phyloP scores from a whole-genome alignment of 352 stramenopile species.

The Phytopythium boreale region DNA sequence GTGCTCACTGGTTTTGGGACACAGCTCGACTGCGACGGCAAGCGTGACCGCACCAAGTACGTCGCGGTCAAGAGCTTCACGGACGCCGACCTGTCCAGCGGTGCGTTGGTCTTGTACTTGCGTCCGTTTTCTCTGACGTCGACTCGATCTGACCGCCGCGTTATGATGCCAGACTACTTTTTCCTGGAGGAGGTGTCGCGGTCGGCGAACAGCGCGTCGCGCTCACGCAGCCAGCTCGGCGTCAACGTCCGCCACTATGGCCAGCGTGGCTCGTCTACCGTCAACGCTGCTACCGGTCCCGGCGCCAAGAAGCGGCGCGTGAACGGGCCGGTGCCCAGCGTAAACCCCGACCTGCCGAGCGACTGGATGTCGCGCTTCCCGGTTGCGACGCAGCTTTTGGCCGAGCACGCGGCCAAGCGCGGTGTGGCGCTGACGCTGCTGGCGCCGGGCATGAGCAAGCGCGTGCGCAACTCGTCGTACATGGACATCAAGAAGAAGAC shows the following conservation, averaged over 20 bases:
- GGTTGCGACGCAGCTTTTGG: conserved; percentile 61
- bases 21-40: conserved; percentile 77
- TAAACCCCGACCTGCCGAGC: conserved; percentile 61
- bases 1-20: not conserved
- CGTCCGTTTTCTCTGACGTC: not conserved
- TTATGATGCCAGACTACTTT: conserved; percentile 51
- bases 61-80: conserved; percentile 68
- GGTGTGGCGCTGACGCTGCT: conserved; percentile 68
- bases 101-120: conserved; percentile 17
- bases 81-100: conserved; percentile 75
- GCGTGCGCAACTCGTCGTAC: conserved; percentile 66
- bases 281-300: conserved; percentile 1
- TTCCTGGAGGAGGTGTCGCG: conserved; percentile 71
- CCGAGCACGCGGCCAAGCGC: conserved; percentile 62
- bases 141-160: not conserved
- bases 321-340: conserved; percentile 3
- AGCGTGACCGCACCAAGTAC: conserved; percentile 83
- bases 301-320: conserved; percentile 26
- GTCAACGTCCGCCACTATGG: conserved; percentile 25
- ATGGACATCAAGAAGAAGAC: conserved; percentile 61
- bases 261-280: conserved; percentile 22
- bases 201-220: conserved; percentile 44
- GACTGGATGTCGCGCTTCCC: conserved; percentile 78
- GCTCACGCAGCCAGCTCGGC: conserved; percentile 41
- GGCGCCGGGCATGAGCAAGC: conserved; percentile 81